phyloP scores from a whole-genome alignment of 2,329 filamentous ascomycete genomes.

The Fonsecaea pugnacius region DNA sequence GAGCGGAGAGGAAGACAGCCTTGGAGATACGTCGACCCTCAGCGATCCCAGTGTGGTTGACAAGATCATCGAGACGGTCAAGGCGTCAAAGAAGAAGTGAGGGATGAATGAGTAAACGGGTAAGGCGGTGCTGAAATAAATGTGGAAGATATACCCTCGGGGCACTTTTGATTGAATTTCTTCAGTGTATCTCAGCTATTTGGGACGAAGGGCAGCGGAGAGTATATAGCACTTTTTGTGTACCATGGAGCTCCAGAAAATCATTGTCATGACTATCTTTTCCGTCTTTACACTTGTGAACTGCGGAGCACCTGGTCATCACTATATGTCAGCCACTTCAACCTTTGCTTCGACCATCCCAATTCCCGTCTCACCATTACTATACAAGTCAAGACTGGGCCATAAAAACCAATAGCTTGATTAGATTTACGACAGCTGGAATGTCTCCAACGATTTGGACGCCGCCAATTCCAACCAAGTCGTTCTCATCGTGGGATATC shows the following conservation, averaged over 20 bases:
- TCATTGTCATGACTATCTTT: background rate
- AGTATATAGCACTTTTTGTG: background rate
- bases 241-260: background rate
- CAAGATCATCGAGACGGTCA: slow-evolving; percentile 83
- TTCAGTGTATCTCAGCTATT: background rate
- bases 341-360: background rate
- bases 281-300: background rate
- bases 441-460: slow-evolving; percentile 6
- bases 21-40: slow-evolving; percentile 91
- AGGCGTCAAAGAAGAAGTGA: slow-evolving; percentile 54
- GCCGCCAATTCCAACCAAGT: slow-evolving; percentile 12
- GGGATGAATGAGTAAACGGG: background rate
- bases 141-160: slow-evolving; percentile 3
- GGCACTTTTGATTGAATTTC: background rate
- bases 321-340: too few species aligned
- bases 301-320: too few species aligned
- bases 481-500: slow-evolving; percentile 18
- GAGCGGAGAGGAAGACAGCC: slow-evolving; percentile 93
- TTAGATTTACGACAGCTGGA: slow-evolving; percentile 7
- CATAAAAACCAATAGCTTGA: slow-evolving; percentile 11
- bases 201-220: background rate
- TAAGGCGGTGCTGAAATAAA: background rate
- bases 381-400: background rate
- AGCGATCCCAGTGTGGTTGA: slow-evolving; percentile 84
- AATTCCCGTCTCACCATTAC: background rate